phyloP scores from a whole-genome alignment of 2,329 filamentous ascomycete genomes.

The Fusarium pininemorale region DNA sequence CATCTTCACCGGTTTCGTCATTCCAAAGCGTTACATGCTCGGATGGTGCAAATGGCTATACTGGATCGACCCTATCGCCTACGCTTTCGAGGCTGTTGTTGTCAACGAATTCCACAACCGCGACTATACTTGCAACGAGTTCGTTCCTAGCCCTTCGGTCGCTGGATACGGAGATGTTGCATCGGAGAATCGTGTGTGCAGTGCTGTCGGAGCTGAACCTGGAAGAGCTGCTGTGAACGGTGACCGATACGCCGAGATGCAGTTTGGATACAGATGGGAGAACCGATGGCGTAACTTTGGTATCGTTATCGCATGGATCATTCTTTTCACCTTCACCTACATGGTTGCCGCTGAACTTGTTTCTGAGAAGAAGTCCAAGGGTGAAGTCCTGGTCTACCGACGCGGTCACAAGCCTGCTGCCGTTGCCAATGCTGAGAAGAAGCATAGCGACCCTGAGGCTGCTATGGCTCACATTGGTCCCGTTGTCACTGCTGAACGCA shows the following conservation, averaged over 20 bases:
- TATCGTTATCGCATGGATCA: slow-evolving; percentile 71
- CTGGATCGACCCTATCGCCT: slow-evolving; percentile 81
- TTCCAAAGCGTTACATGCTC: slow-evolving; percentile 75
- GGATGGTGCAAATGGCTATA: slow-evolving; percentile 86
- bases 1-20: slow-evolving; percentile 76
- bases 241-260: slow-evolving; percentile 54
- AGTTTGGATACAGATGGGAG: slow-evolving; percentile 61
- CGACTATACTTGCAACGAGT: slow-evolving; percentile 62
- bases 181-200: slow-evolving; percentile 53
- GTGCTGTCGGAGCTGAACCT: slow-evolving; percentile 56
- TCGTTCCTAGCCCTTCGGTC: slow-evolving; percentile 51
- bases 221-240: slow-evolving; percentile 58
- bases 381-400: slow-evolving; percentile 79
- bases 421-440: slow-evolving; percentile 66
- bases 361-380: slow-evolving; percentile 75
- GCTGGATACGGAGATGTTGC: slow-evolving; percentile 39
- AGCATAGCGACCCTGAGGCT: slow-evolving; percentile 68
- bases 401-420: slow-evolving; percentile 71
- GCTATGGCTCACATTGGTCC: slow-evolving; percentile 61
- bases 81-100: slow-evolving; percentile 83
- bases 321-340: slow-evolving; percentile 70
- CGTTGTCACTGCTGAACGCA: slow-evolving; percentile 56
- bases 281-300: slow-evolving; percentile 78
- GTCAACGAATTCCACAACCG: slow-evolving; percentile 82
- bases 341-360: slow-evolving; percentile 73